Base-by-base conservation (phyloP, 352 stramenopile genomes). In the Phytophthora nicotianae region DNA sequence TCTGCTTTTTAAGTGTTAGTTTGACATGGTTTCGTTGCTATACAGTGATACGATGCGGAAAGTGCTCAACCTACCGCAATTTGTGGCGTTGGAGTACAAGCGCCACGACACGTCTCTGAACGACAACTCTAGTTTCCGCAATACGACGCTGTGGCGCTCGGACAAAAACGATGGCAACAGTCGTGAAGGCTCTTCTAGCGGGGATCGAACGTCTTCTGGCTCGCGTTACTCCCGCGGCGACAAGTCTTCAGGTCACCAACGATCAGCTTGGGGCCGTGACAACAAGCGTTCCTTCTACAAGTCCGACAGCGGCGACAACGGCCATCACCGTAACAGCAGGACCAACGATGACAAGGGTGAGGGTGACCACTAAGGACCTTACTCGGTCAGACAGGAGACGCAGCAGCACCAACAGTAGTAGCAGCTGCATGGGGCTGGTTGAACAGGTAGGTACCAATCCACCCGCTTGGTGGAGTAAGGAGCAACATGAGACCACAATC, bases 21-120 rank as follows among this genome's bases (percentile, higher is more conserved):
- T 5, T 35, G 8, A 26, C 43, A 11, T 57, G 23, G 11, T 48
- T 49, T 21, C 3, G 8, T 47, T 58, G 11, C 17, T 54, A 5
- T 32, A 47, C 43, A 91, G 89, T 53, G 91, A 98, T 35, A 95
- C 80, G 50, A 91, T 98, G 72, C 83, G 90, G 32, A 89, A 90
- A 52, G 71, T 98, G 52, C 75, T 98, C 37, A 96, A 97, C 59
- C 64, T 98, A 47, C 93, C 93, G 35, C 75, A 91, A 62, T 96
- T 97, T 72, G 89, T 98, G 26, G 80, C 86, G 47, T 65, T 97
- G 27, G 92, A 98, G 74, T 98, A 98, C 74, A 96, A 96, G 70
- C 86, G 87, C 52, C 92, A 98, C 56, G 89, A 97, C 50, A 87
- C 70, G 40, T 94, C 86, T 51, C 53, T 96, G 48, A 92, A 74